These are phyloP conservation scores for Cryphonectria naterciae DNA, from an alignment of 2,329 filamentous ascomycete species.

Conservation along the genomic window DNA sequence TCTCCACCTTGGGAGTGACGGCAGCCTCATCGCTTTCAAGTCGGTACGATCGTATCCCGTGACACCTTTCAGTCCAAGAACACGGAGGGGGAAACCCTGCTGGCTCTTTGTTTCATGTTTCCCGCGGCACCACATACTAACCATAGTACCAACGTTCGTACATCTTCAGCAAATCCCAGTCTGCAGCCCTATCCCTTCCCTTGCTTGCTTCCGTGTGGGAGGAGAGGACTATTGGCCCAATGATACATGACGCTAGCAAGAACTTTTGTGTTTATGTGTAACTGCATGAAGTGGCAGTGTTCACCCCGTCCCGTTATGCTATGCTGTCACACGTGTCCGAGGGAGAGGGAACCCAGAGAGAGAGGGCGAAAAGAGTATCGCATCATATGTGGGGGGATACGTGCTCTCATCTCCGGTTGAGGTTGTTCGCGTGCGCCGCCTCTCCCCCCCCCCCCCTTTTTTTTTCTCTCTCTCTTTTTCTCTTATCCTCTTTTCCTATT, in stretches of 20 bases:
- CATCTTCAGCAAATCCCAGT: not conserved
- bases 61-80: not conserved
- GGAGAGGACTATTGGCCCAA: not conserved
- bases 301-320: not conserved
- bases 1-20: not conserved
- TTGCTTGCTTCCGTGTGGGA: not conserved
- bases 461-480: too few relatives aligned
- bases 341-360: too few relatives aligned
- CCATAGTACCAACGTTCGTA: not conserved
- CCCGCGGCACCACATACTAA: not conserved
- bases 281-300: slow-evolving; percentile 15
- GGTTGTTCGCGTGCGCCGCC: not conserved
- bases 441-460: too few relatives aligned
- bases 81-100: not conserved
- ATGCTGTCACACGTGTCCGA: not conserved
- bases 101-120: not conserved
- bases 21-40: not conserved
- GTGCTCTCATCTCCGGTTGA: not conserved
- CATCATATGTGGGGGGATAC: not conserved
- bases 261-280: not conserved
- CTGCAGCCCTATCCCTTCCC: not conserved
- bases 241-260: not conserved
- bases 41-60: not conserved
- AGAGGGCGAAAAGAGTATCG: not conserved
- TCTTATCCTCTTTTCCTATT: not conserved